Evolutionary conservation across 1,284 basidiomycete species (phyloP).

Genomic region (Cryptococcus depauperatus): DNA sequence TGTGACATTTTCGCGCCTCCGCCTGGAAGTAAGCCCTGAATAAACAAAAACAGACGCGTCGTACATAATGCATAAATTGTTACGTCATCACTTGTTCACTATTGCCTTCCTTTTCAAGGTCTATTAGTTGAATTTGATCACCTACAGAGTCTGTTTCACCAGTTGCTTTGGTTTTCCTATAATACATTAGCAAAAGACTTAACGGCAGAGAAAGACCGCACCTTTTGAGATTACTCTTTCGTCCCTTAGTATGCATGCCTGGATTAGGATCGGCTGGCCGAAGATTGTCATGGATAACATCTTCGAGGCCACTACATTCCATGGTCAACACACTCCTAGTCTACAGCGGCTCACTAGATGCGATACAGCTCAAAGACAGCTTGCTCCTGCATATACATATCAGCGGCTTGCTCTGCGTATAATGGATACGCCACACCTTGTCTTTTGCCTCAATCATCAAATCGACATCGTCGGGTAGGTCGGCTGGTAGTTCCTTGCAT

Average conservation of each 20-base stretch:
- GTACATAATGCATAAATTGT: too few species aligned
- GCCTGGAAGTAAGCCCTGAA: too few species aligned
- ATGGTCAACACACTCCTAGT: background rate
- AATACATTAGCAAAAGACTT: background rate
- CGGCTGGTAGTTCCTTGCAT: conserved; percentile 27
- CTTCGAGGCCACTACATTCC: conserved; percentile 48
- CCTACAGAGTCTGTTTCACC: conserved; percentile 45
- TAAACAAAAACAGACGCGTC: too few species aligned
- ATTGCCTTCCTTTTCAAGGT: conserved; percentile 42
- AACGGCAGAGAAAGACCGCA: conserved; percentile 3
- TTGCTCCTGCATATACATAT: conserved; percentile 78
- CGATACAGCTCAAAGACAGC: conserved; percentile 78
- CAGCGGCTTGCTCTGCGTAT: conserved; percentile 1
- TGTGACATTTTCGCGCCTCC: too few species aligned
- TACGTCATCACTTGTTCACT: conserved; percentile 31
- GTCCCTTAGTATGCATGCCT: conserved; percentile 32
- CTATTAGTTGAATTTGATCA: conserved; percentile 36
- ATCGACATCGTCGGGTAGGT: conserved; percentile 63
- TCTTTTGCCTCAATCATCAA: conserved; percentile 65
- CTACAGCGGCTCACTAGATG: conserved; percentile 56
- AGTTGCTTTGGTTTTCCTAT: conserved; percentile 42
- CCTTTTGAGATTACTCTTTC: conserved; percentile 34
- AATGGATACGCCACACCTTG: conserved; percentile 13
- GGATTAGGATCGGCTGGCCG: conserved; percentile 49
- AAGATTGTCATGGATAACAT: conserved; percentile 56